Conservation (phyloP, 306 rosid species). For the Spatholobus suberectus region DNA sequence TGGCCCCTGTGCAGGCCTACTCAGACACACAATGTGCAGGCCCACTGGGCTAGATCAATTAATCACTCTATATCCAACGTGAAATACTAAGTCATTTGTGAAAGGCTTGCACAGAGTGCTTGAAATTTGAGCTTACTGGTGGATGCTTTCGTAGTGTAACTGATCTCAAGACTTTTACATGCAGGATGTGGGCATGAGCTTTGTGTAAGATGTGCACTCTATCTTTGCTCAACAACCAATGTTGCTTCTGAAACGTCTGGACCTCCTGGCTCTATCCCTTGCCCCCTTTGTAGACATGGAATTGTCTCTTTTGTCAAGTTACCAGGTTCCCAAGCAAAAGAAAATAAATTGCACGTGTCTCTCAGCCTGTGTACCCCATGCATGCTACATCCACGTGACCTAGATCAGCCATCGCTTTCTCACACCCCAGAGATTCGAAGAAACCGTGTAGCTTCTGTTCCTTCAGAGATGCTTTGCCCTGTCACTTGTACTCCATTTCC, state of each 20-base stretch:
- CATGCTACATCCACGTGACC: constrained; percentile 75
- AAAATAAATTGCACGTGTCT: constrained; percentile 61
- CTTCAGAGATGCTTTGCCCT: constrained; percentile 88
- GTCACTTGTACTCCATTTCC: constrained; percentile 96
- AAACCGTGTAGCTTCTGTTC: constrained; percentile 83
- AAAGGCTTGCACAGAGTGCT: neutral
- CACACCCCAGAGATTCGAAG: constrained; percentile 68
- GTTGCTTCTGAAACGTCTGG: constrained; percentile 62
- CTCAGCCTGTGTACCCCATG: constrained; percentile 89
- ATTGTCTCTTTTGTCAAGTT: constrained; percentile 78
- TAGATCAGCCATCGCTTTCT: constrained; percentile 60
- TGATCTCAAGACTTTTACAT: constrained; percentile 39
- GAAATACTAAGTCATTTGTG: neutral
- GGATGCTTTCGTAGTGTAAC: neutral
- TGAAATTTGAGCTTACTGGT: neutral
- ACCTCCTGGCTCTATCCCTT: constrained; percentile 88
- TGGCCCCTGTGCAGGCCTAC: neutral
- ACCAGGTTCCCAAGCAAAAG: constrained; percentile 73
- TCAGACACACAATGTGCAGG: too few relatives aligned
- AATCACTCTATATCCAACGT: neutral
- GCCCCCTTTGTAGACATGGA: constrained; percentile 89
- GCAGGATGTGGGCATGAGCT: constrained; percentile 94
- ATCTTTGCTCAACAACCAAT: constrained; percentile 88
- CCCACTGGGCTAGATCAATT: neutral
- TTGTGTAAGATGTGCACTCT: constrained; percentile 91